Base-by-base conservation (phyloP, 202 grass and related monocot genomes). In the Panicum hallii region DNA sequence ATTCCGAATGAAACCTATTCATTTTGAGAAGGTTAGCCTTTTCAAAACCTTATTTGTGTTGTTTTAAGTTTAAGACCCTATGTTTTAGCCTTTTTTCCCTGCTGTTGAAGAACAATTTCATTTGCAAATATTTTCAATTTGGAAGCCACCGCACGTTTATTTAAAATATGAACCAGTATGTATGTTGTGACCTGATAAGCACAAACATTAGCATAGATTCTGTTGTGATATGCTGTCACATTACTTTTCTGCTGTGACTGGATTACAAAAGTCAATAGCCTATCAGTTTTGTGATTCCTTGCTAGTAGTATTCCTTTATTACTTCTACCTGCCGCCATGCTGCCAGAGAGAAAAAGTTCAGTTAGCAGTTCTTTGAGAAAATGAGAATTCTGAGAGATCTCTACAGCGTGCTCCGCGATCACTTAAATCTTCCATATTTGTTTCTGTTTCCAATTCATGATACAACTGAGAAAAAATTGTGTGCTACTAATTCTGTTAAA, bases 1-100 rank as follows among this genome's bases (percentile, higher is more conserved):
- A 50, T 97, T 94, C 83, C 79, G 74, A 78, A 92, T 97, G 90
- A 90, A 97, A 55, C 88, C 91, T 75, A 94, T 97, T 60, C 94
- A 87, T 57, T 91, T 91, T 87, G 86, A 95, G 69, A 95, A 93
- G 90, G 87, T 97, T 79, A 64, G 78, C 49, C 78, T 87, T 82
- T 66, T 53, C 16, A 30, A 48, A 60, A 80, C 14, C 7, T 70
- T 71, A 17, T 52, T 44, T 75, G 22, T 63, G 47, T 11, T 53
- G 17, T 72, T 40, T 70, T 84, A 63, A 66, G 54, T 19, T 82
- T 76, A 10, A 20, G 26, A 65, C 15, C 7, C 38, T 76, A 9
- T 32, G 52, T 75, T 81, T 60, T 76, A 13, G 28, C 7, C 8
- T 8, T 60, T 60, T 53, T 28, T 15, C 56, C 46, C 23, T 75